Conservation (phyloP, 2,329 filamentous ascomycete species). For the Zymoseptoria passerinii region DNA sequence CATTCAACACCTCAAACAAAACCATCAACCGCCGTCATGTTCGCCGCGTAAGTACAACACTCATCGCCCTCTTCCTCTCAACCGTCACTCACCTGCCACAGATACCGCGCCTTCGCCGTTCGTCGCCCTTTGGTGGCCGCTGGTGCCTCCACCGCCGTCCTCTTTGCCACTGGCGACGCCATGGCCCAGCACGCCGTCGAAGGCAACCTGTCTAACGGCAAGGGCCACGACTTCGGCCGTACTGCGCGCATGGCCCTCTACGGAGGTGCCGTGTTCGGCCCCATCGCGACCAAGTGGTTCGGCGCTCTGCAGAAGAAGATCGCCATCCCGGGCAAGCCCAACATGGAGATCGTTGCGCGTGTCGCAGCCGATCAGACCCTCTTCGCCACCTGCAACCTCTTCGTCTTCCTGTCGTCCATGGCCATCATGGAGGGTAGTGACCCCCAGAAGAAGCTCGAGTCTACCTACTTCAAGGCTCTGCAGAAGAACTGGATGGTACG, state of each 20-base stretch:
- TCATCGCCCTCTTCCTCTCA: neutral
- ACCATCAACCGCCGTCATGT: constrained; percentile 27
- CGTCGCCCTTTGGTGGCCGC: constrained; percentile 81
- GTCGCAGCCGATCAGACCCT: constrained; percentile 72
- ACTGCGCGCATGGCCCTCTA: constrained; percentile 75
- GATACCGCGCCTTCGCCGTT: constrained; percentile 81
- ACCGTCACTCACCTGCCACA: constrained; percentile 21
- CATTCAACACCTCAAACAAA: neutral
- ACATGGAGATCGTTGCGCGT: constrained; percentile 64
- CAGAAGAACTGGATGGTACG: constrained; percentile 71
- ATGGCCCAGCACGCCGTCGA: constrained; percentile 89
- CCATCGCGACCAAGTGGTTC: constrained; percentile 82
- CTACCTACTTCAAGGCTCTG: constrained; percentile 63
- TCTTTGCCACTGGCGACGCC: constrained; percentile 87
- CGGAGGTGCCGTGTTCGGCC: constrained; percentile 75
- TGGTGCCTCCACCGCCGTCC: constrained; percentile 78
- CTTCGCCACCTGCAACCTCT: constrained; percentile 78
- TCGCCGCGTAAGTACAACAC: constrained; percentile 34
- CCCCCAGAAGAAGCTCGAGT: constrained; percentile 60
- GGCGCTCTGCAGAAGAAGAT: constrained; percentile 65
- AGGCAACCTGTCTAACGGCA: constrained; percentile 53
- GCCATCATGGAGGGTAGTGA: constrained; percentile 44
- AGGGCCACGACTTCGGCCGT: constrained; percentile 62
- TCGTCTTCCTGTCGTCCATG: constrained; percentile 75
- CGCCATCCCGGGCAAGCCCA: constrained; percentile 51